These are phyloP conservation scores for Garcia nutans DNA, from an alignment of 345 rosid genomes.

Conservation along the genomic window DNA sequence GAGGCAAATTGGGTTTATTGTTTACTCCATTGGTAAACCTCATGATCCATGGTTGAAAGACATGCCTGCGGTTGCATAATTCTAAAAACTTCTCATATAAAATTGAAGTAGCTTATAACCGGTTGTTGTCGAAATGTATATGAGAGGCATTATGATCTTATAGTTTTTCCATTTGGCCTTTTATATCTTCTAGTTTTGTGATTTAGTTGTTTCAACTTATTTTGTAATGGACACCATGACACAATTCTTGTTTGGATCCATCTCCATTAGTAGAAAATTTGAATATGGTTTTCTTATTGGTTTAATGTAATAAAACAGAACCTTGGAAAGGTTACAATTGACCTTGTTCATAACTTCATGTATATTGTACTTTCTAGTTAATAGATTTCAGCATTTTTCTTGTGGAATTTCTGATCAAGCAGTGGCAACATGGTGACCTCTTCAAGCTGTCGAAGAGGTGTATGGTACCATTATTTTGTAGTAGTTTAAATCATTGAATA, in stretches of 20 bases:
- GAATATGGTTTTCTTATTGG: conserved; percentile 18
- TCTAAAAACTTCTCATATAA: neutral
- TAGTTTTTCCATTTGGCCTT: neutral
- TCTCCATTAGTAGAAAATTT: conserved; percentile 18
- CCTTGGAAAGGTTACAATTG: conserved; percentile 2
- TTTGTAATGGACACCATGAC: conserved; percentile 10
- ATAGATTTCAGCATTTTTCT: neutral
- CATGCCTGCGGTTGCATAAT: conserved; percentile 30
- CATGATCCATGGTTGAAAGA: conserved; percentile 32
- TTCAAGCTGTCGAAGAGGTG: too few relatives aligned
- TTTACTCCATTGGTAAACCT: conserved; percentile 29
- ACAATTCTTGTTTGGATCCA: conserved; percentile 12
- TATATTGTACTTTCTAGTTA: neutral
- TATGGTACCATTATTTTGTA: too few relatives aligned
- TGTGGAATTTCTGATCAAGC: neutral
- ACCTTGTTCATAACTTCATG: neutral
- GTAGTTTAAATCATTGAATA: too few relatives aligned
- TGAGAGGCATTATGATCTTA: conserved; percentile 9
- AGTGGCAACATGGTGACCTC: too few relatives aligned
- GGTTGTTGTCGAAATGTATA: conserved; percentile 20
- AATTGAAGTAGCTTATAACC: neutral
- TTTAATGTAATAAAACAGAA: conserved; percentile 28
- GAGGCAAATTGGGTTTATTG: conserved; percentile 32
- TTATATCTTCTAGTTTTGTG: conserved; percentile 9
- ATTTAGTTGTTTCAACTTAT: conserved; percentile 3